Conservation (phyloP, 805 yeast genomes). For the Suhomyces sp. region DNA sequence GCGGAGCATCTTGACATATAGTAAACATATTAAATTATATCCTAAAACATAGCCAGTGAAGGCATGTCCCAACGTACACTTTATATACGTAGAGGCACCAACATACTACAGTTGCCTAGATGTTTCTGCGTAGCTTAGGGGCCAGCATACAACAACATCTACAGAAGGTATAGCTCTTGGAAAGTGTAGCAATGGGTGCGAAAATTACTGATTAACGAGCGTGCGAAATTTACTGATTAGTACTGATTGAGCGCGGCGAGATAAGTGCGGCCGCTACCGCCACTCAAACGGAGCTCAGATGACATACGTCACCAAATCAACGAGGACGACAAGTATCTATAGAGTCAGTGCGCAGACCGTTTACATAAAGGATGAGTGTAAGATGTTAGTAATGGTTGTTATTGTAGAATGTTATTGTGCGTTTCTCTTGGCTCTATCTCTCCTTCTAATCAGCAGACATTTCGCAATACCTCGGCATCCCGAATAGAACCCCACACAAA, state of each 20-base stretch:
- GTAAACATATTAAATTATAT: background rate
- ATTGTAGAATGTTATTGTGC: background rate
- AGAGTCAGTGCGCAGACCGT: background rate
- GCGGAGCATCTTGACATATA: conserved; percentile 1
- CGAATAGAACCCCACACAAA: background rate
- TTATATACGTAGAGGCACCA: background rate
- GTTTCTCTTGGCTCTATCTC: background rate
- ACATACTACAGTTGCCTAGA: background rate
- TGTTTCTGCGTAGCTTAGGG: background rate
- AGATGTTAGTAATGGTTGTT: background rate
- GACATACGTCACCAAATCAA: background rate
- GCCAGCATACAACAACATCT: background rate
- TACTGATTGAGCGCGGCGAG: background rate
- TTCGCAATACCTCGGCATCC: conserved; percentile 2
- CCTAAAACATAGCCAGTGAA: background rate
- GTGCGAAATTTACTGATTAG: background rate
- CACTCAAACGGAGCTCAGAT: background rate
- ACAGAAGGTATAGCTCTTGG: background rate
- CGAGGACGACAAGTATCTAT: background rate
- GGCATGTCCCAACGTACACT: too few relatives aligned
- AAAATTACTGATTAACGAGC: background rate
- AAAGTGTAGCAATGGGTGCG: background rate
- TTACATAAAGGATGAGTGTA: too few relatives aligned
- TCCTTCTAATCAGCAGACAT: background rate
- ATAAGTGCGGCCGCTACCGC: background rate